Percentiles rank a stretch among this genome's conserved stretches.
Evolutionary conservation across 371 early-diverging fungal species (phyloP).

Genomic region (Rozella allomycis): DNA sequence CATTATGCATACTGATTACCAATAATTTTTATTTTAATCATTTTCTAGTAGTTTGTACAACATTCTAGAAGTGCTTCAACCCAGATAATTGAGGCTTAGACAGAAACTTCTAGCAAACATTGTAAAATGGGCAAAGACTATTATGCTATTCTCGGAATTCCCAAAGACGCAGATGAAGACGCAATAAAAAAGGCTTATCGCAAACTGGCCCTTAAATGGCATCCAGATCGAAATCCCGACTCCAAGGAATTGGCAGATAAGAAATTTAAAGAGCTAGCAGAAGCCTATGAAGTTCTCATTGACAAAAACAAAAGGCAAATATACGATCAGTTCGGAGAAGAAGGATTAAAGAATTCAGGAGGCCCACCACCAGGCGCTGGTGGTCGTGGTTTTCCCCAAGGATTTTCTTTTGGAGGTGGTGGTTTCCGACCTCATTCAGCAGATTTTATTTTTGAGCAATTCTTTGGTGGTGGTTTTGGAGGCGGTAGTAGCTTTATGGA

Average conservation of each 20-base stretch:
- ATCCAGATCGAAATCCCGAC: slow-evolving; percentile 41
- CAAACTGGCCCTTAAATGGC: slow-evolving; percentile 45
- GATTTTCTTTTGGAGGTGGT: slow-evolving; percentile 38
- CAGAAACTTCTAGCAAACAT: too few species aligned
- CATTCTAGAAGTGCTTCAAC: too few species aligned
- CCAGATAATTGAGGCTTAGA: too few species aligned
- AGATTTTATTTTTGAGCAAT: slow-evolving; percentile 73
- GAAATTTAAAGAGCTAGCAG: slow-evolving; percentile 68
- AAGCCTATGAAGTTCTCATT: slow-evolving; percentile 5
- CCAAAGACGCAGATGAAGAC: slow-evolving; percentile 47
- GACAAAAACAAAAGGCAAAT: slow-evolving; percentile 49
- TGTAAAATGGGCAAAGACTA: slow-evolving; percentile 39
- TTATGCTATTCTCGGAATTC: slow-evolving; percentile 68
- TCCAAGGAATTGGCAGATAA: slow-evolving; percentile 48
- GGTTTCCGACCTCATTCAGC: slow-evolving; percentile 49
- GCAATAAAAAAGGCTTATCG: slow-evolving; percentile 93
- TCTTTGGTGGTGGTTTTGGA: slow-evolving; percentile 51
- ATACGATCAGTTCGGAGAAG: slow-evolving; percentile 77
- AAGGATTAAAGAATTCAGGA: slow-evolving; percentile 55
- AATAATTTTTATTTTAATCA: too few species aligned
- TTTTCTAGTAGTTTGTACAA: too few species aligned
- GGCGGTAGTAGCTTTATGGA: slow-evolving; percentile 29
- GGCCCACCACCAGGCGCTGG: slow-evolving; percentile 10
- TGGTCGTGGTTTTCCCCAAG: slow-evolving; percentile 18
- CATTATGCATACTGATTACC: too few species aligned